Conservation (phyloP, 1,284 basidiomycete species). For the Neotropicomus parvogracilis region DNA sequence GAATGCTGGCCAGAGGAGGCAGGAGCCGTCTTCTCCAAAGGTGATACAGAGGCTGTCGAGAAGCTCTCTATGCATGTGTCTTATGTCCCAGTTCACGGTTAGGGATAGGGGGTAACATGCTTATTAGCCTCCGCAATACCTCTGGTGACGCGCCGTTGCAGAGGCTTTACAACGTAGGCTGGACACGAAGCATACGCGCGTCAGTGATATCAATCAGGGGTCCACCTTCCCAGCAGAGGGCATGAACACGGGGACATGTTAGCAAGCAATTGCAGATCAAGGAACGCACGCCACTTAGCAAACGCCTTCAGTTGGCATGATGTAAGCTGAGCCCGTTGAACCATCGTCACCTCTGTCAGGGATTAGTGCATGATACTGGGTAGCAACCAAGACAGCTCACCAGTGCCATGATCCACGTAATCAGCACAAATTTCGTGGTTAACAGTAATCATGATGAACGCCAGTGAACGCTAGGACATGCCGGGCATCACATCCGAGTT, state of each 20-base stretch:
- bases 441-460: constrained; percentile 21
- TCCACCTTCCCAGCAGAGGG: constrained; percentile 40
- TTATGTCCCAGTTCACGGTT: constrained; percentile 35
- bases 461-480: neutral
- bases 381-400: constrained; percentile 9
- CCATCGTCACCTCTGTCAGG: constrained; percentile 53
- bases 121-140: constrained; percentile 23
- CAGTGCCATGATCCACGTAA: constrained; percentile 30
- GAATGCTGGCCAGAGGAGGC: constrained; percentile 35
- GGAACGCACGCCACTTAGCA: constrained; percentile 33
- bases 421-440: constrained; percentile 31
- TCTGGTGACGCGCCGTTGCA: constrained; percentile 43
- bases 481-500: constrained; percentile 45
- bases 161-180: constrained; percentile 22
- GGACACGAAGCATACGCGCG: constrained; percentile 36
- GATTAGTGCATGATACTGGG: neutral
- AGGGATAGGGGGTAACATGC: constrained; percentile 4
- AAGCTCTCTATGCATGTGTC: constrained; percentile 41
- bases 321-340: constrained; percentile 62
- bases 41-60: constrained; percentile 51
- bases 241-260: constrained; percentile 21
- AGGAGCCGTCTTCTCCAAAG: constrained; percentile 51
- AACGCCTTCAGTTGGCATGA: constrained; percentile 48
- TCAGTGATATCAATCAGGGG: constrained; percentile 41
- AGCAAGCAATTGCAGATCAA: neutral